Evolutionary conservation across 202 grass and related monocot species (phyloP), one percentile per base, ranked within the genome.

Genomic region (Alloteropsis angusta): DNA sequence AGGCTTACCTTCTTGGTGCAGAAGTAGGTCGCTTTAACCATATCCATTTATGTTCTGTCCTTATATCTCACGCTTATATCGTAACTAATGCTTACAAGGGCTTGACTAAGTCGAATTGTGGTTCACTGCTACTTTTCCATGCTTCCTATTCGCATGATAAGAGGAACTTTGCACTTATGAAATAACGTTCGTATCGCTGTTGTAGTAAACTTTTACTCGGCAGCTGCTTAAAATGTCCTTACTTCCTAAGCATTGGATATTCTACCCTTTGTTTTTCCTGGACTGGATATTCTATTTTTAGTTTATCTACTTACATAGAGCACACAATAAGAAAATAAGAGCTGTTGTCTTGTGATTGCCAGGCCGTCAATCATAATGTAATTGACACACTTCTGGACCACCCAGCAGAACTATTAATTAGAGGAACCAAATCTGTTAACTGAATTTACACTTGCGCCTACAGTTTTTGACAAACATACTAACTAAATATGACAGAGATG

Each of bases 1-100:
- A 97, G 84, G 93, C 93, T 65, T 97, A 97, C 65, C 84, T 97
- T 38, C 86, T 97, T 50, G 85, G 90, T 21, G 83, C 93, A 77
- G 83, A 97, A 82, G 93, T 97, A 84, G 70, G 59, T 69, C 41
- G 5, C 4, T 53, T 2, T n/a, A 50, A 23, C 57, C 44, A 17
- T 50, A 64, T 64, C 11, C 74, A 37, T 37, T 56, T 76, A 21
- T 81, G 65, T 32, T 13, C n/a, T 18, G 5, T 17, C 39, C 67
- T 76, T 54, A 32, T 36, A 47, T 75, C 61, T 84, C n/a, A 38
- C 58, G n/a, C n/a, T n/a, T n/a, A n/a, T n/a, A n/a, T n/a, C n/a
- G 7, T 59, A 18, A 56, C 48, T 65, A 45, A 23, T 44, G 14
- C 13, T 52, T 79, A 25, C 7, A 46, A 50, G 25, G 16, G 34